A percentile compares a stretch with the other conserved stretches of the same genome.
Evolutionary conservation across 306 rosid species (phyloP).

Genomic region (Oxytropis ochrocephala): DNA sequence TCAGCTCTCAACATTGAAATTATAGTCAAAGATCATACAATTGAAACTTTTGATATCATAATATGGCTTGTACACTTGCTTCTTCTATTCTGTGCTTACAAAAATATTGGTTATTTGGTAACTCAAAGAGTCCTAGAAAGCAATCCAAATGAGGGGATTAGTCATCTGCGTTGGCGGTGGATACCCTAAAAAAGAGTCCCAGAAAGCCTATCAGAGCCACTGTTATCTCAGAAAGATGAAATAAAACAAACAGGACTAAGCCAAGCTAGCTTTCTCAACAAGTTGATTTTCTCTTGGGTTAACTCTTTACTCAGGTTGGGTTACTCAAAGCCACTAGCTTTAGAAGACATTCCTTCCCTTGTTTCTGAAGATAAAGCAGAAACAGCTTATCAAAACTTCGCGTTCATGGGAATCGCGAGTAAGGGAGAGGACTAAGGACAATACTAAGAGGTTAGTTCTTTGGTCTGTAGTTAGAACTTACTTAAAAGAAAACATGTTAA

Average conservation of each 20-base stretch:
- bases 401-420: slow-evolving; percentile 44
- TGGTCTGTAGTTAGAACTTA: slow-evolving; percentile 39
- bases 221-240: slow-evolving; percentile 25
- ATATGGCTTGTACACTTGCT: slow-evolving; percentile 38
- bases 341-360: slow-evolving; percentile 59
- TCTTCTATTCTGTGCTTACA: slow-evolving; percentile 42
- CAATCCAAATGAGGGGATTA: too few relatives aligned
- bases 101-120: slow-evolving; percentile 23
- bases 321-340: slow-evolving; percentile 42
- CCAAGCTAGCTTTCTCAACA: slow-evolving; percentile 34
- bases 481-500: slow-evolving; percentile 47
- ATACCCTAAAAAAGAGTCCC: background rate
- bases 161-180: too few relatives aligned
- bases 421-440: slow-evolving; percentile 26
- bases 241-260: slow-evolving; percentile 22
- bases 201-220: slow-evolving; percentile 43
- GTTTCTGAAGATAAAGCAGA: slow-evolving; percentile 58
- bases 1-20: slow-evolving; percentile 40
- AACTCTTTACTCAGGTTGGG: slow-evolving; percentile 52
- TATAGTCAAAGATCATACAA: slow-evolving; percentile 21
- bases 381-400: slow-evolving; percentile 35
- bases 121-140: slow-evolving; percentile 3
- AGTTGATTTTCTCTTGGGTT: slow-evolving; percentile 62
- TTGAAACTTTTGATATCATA: slow-evolving; percentile 26
- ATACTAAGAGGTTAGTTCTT: slow-evolving; percentile 38